Percentiles rank a stretch among this genome's conserved stretches.
Conservation (phyloP, 1,284 basidiomycete genomes). For the Polyporus tsugae region DNA sequence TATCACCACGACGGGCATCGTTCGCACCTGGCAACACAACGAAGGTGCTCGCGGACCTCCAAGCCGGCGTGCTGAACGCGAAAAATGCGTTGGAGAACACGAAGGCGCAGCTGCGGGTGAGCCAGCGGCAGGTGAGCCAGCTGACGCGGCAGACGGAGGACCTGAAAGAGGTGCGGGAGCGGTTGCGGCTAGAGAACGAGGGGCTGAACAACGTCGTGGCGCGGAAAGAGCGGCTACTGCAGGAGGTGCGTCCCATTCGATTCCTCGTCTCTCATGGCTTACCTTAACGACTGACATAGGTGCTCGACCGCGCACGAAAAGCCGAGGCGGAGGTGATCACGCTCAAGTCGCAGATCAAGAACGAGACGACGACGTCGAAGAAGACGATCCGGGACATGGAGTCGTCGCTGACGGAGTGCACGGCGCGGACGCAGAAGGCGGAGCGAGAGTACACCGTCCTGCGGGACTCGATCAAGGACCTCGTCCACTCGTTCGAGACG, state of each 20-base stretch:
- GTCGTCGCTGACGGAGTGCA: conserved; percentile 70
- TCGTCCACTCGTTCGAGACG: conserved; percentile 73
- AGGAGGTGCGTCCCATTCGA: conserved; percentile 63
- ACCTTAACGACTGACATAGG: conserved; percentile 48
- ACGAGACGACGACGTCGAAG: conserved; percentile 74
- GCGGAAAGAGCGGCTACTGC: conserved; percentile 83
- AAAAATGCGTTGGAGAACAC: conserved; percentile 85
- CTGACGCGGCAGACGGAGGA: conserved; percentile 86
- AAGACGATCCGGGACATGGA: conserved; percentile 83
- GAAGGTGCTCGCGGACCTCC: conserved; percentile 83
- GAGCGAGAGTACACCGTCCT: conserved; percentile 82
- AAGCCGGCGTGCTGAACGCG: conserved; percentile 82
- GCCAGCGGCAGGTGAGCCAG: conserved; percentile 82
- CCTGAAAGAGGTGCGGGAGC: conserved; percentile 83
- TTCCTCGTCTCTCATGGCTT: neutral
- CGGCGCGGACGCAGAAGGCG: conserved; percentile 77
- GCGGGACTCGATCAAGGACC: conserved; percentile 74
- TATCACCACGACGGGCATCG: conserved; percentile 57
- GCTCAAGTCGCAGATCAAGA: conserved; percentile 75
- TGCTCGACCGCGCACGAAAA: conserved; percentile 82
- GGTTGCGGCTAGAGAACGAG: conserved; percentile 85
- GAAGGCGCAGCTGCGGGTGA: conserved; percentile 76
- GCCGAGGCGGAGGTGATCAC: conserved; percentile 76
- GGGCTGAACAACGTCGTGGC: conserved; percentile 85
- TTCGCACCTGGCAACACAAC: conserved; percentile 81